Conservation (phyloP, 345 rosid species). For the Murraya koenigii region DNA sequence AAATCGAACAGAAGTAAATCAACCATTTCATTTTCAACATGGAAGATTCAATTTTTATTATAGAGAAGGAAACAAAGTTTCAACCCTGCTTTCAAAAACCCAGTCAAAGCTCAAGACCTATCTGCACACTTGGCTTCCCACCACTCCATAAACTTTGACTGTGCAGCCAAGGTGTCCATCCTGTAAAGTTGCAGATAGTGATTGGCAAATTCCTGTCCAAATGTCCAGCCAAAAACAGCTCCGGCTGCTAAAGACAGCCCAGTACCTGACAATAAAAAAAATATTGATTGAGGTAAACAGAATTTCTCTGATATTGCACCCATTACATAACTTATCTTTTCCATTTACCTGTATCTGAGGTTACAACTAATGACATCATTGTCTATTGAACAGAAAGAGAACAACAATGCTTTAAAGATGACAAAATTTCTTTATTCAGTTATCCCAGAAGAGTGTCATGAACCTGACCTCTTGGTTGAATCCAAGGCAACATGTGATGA, state of each 20-base stretch:
- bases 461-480: too few relatives aligned
- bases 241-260: slow-evolving; percentile 80
- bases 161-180: slow-evolving; percentile 85
- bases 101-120: slow-evolving; percentile 25
- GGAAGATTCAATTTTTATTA: slow-evolving; percentile 13
- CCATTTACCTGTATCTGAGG: neutral
- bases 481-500: neutral
- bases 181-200: slow-evolving; percentile 75
- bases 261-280: slow-evolving; percentile 53
- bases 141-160: slow-evolving; percentile 92
- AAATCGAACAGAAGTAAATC: slow-evolving; percentile 3
- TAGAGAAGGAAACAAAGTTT: slow-evolving; percentile 3
- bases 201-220: slow-evolving; percentile 79
- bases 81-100: slow-evolving; percentile 1
- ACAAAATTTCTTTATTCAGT: too few relatives aligned
- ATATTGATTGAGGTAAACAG: neutral
- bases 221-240: slow-evolving; percentile 83
- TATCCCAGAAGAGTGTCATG: too few relatives aligned
- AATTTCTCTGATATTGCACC: neutral
- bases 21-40: slow-evolving; percentile 13
- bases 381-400: neutral
- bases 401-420: neutral
- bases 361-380: neutral
- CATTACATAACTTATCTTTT: neutral
- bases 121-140: slow-evolving; percentile 62